phyloP scores from a whole-genome alignment of 2,329 filamentous ascomycete genomes.

The Colletotrichum orchidophilum region DNA sequence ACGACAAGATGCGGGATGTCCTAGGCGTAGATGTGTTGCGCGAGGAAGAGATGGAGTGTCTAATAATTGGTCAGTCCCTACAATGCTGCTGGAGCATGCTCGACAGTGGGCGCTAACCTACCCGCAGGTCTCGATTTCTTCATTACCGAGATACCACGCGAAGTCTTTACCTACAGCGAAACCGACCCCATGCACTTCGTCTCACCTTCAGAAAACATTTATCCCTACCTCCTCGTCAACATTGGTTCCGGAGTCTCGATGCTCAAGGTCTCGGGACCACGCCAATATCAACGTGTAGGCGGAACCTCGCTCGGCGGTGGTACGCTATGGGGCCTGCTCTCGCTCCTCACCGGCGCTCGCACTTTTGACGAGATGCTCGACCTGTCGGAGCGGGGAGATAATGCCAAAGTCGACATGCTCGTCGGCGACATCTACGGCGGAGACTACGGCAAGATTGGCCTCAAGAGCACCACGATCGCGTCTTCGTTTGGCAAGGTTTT shows the following conservation, averaged over 20 bases:
- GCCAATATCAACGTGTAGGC: conserved; percentile 88
- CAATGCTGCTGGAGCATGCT: too few relatives aligned
- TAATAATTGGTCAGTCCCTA: conserved; percentile 81
- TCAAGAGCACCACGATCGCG: conserved; percentile 95
- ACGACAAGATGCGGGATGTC: conserved; percentile 86
- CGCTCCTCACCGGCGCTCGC: conserved; percentile 88
- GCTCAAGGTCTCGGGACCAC: conserved; percentile 93
- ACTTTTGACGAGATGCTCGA: conserved; percentile 98
- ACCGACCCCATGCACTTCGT: conserved; percentile 90
- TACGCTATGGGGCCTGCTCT: conserved; percentile 96
- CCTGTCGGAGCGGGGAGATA: conserved; percentile 91
- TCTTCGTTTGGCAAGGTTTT: conserved; percentile 98
- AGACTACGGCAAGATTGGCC: conserved; percentile 93
- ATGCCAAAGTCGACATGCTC: conserved; percentile 92
- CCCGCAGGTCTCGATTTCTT: conserved; percentile 90
- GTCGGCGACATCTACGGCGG: conserved; percentile 98
- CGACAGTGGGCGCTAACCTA: background rate
- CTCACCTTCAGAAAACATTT: conserved; percentile 80
- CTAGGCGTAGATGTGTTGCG: conserved; percentile 88
- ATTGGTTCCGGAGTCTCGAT: conserved; percentile 97
- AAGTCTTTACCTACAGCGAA: conserved; percentile 97
- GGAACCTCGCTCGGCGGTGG: conserved; percentile 95
- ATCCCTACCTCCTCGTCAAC: conserved; percentile 97
- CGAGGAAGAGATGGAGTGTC: conserved; percentile 98
- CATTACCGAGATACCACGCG: conserved; percentile 95